Evolutionary conservation across 345 rosid species (phyloP).

Genomic region (Arabidopsis thaliana): DNA sequence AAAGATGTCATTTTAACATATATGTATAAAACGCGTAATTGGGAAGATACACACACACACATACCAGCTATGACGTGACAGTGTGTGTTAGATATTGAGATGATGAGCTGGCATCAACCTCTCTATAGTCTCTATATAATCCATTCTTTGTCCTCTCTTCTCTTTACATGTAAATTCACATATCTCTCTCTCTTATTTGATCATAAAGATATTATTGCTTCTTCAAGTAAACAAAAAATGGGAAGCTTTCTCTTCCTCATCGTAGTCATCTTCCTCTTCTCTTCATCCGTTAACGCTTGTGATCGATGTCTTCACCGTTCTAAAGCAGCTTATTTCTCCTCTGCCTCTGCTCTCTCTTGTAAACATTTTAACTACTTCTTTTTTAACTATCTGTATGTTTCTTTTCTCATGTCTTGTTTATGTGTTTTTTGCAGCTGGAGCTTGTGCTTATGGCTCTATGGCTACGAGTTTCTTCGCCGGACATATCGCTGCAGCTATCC

Average conservation of each 20-base stretch:
- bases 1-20: neutral
- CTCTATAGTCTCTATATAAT: constrained; percentile 1
- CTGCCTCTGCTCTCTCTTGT: constrained; percentile 74
- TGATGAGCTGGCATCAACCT: constrained; percentile 41
- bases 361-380: constrained; percentile 18
- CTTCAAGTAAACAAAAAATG: constrained; percentile 40
- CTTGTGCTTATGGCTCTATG: constrained; percentile 83
- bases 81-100: constrained; percentile 7
- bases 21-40: constrained; percentile 8
- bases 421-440: constrained; percentile 68
- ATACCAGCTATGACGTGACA: constrained; percentile 34
- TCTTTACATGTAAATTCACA: neutral
- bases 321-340: constrained; percentile 75
- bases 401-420: constrained; percentile 31
- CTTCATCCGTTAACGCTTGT: constrained; percentile 65
- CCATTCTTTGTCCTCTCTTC: constrained; percentile 18
- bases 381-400: constrained; percentile 10
- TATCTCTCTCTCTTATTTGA: neutral
- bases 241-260: constrained; percentile 41
- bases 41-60: constrained; percentile 2
- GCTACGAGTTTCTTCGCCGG: constrained; percentile 72
- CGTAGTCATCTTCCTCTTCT: constrained; percentile 43
- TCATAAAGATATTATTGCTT: neutral
- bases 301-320: constrained; percentile 81
- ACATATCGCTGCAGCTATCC: constrained; percentile 68